phyloP scores from a whole-genome alignment of 2,329 filamentous ascomycete genomes.

The Elsinoe fawcettii region DNA sequence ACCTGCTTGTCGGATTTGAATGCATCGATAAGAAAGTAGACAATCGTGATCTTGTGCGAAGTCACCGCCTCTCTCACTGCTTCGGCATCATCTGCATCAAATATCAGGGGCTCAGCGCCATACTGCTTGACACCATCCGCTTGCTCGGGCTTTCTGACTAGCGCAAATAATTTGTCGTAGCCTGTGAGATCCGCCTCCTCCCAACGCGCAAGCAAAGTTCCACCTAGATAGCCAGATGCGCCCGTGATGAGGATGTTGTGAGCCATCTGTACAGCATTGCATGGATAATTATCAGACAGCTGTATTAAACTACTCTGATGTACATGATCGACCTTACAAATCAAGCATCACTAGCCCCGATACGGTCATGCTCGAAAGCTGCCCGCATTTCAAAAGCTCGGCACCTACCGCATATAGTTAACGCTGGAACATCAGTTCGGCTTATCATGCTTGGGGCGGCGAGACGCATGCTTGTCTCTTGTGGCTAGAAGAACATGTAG shows the following conservation, averaged over 20 bases:
- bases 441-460: constrained; percentile 5
- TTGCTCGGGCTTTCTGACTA: constrained; percentile 42
- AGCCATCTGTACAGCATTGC: constrained; percentile 20
- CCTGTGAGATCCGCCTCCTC: constrained; percentile 32
- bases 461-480: neutral
- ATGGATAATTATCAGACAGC: neutral
- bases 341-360: constrained; percentile 4
- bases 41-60: constrained; percentile 39
- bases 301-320: neutral
- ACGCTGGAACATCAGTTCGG: neutral
- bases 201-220: constrained; percentile 39
- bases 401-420: constrained; percentile 2
- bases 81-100: constrained; percentile 34
- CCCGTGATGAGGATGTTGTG: constrained; percentile 45
- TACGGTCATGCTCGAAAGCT: neutral
- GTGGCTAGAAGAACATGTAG: neutral
- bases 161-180: constrained; percentile 40
- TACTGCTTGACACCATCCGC: constrained; percentile 39
- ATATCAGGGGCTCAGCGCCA: constrained; percentile 35
- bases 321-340: neutral
- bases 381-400: neutral
- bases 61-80: constrained; percentile 34
- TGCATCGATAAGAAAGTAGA: constrained; percentile 44
- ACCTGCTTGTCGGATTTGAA: constrained; percentile 28
- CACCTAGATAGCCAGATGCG: constrained; percentile 48